phyloP scores from a whole-genome alignment of 1,284 basidiomycete species.

The Microbotryum violaceum region DNA sequence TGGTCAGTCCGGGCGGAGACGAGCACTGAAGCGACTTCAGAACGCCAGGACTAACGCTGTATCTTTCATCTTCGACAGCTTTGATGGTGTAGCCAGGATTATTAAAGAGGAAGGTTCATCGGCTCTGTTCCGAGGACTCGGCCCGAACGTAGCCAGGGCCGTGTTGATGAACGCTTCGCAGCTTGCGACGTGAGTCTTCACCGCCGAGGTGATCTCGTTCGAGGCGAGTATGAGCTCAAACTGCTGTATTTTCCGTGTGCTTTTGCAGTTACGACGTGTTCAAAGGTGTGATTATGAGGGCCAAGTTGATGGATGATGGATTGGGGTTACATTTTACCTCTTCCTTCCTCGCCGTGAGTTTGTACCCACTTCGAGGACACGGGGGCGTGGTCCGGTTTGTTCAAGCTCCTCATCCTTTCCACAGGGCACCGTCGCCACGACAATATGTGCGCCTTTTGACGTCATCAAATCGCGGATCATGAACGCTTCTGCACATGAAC shows the following conservation, averaged over 20 bases:
- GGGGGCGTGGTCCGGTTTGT: not conserved
- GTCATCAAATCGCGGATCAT: conserved; percentile 85
- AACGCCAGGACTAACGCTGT: not conserved
- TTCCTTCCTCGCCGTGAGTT: conserved; percentile 69
- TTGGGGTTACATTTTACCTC: conserved; percentile 73
- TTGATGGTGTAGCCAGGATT: conserved; percentile 66
- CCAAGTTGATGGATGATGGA: conserved; percentile 65
- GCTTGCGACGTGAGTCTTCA: conserved; percentile 62
- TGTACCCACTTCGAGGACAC: not conserved
- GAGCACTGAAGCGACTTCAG: not conserved
- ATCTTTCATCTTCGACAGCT: conserved; percentile 50
- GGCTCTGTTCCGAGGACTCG: conserved; percentile 68
- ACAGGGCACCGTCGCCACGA: conserved; percentile 82
- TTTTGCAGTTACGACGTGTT: conserved; percentile 74
- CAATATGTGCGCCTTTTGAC: conserved; percentile 87
- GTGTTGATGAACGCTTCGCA: conserved; percentile 87
- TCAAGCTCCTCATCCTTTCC: conserved; percentile 7
- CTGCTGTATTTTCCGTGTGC: no score
- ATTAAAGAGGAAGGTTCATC: conserved; percentile 64
- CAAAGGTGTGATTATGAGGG: conserved; percentile 68
- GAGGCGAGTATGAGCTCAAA: not conserved
- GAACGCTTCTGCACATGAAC: conserved; percentile 75
- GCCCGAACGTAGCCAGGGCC: conserved; percentile 76
- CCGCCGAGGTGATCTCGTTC: not conserved
- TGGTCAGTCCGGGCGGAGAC: conserved; percentile 17